Evolutionary conservation across 2,329 filamentous ascomycete genomes (phyloP), one percentile per base, ranked within the genome.

Genomic region (Arthrobotrys megalospora): DNA sequence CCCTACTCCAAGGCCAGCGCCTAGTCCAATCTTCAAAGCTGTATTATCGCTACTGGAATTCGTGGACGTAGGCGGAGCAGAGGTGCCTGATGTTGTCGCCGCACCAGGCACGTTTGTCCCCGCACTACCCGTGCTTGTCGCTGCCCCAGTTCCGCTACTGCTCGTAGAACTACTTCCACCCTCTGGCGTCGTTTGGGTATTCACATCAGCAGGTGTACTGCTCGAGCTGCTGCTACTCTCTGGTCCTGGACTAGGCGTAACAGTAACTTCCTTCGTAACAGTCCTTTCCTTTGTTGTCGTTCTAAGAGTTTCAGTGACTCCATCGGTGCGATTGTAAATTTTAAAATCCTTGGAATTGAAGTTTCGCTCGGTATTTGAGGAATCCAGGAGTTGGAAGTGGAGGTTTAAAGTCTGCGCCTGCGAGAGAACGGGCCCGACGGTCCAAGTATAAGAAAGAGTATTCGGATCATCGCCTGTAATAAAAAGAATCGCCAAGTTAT

Each of bases 321-420:
- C 50, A 14, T 63, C 45, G 14, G 68, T 72, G 6, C 41, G 36
- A 38, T 72, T 72, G 36, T 50, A 72, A 4, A 72, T 72, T 38
- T 16, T 60, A 28, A 72, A 72, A 55, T 72, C 68, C 16, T 58
- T 64, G 19, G 68, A 72, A 45, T 72, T 72, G 45, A 72, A 65
- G 41, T 38, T 48, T 24, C 62, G 45, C 5, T 65, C n/a, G 12
- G 55, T 64, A 28, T 72, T 36, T 10, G 43, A 45, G 32, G 45
- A 38, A 11, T 63, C 34, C 4, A 72, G 34, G 21, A 72, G 55
- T 55, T 72, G 68, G 58, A 72, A 72, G 21, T 72, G 68, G 2
- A 72, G 12, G 36, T 72, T 72, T 21, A 72, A 47, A 7, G 38
- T 24, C 55, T 72, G 68, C 14, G 68, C 68, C 21, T 72, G 28